Conservation (phyloP, 108 stramenopile species). For the Cyclotella choctawhatcheeana region DNA sequence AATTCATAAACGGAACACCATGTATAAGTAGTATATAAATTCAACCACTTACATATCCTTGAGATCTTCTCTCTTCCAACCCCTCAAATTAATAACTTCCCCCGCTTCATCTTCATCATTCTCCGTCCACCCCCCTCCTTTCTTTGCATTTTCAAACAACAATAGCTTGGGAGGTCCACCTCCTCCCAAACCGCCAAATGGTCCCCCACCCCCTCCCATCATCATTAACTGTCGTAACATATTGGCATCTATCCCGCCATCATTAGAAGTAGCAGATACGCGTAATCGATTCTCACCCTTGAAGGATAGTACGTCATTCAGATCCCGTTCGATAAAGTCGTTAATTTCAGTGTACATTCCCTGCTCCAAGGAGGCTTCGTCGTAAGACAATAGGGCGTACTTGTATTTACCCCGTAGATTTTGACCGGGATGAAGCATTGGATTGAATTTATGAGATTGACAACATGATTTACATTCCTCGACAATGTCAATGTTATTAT, state of each 20-base stretch:
- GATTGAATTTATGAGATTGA: constrained; percentile 44
- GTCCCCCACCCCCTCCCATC: constrained; percentile 15
- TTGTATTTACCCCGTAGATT: constrained; percentile 38
- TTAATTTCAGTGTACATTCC: constrained; percentile 48
- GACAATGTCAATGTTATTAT: constrained; percentile 22
- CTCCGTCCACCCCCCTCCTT: constrained; percentile 45
- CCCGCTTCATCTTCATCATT: constrained; percentile 52
- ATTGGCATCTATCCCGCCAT: constrained; percentile 2
- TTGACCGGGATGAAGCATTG: constrained; percentile 35
- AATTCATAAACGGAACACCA: no score
- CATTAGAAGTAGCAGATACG: constrained; percentile 12
- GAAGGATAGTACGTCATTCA: constrained; percentile 45
- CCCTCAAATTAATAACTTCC: constrained; percentile 54
- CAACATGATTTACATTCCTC: constrained; percentile 44
- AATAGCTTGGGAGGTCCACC: constrained; percentile 41
- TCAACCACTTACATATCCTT: no score
- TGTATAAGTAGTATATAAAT: no score
- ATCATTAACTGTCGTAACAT: constrained; percentile 42
- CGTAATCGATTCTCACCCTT: constrained; percentile 51
- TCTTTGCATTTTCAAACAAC: constrained; percentile 47
- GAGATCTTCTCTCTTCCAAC: constrained; percentile 70
- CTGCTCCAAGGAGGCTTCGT: constrained; percentile 23
- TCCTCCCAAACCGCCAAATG: constrained; percentile 26
- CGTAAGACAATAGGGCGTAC: constrained; percentile 42
- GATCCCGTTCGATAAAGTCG: constrained; percentile 56